Evolutionary conservation across 2,329 filamentous ascomycete species (phyloP).

Genomic region (Juglanconis oblonga): DNA sequence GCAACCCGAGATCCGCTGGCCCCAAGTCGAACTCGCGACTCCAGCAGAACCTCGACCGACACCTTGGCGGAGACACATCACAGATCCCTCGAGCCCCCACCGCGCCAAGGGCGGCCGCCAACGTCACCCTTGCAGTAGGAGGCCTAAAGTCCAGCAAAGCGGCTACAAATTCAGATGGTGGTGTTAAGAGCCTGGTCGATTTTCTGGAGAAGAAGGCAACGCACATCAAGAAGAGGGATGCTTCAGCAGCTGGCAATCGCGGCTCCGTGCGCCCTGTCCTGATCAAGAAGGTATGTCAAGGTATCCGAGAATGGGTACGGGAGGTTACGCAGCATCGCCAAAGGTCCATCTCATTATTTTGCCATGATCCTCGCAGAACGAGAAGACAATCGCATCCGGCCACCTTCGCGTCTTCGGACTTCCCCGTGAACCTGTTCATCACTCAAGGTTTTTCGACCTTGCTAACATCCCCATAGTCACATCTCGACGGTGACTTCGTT

Average conservation of each 20-base stretch:
- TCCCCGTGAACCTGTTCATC: conserved; percentile 33
- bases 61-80: conserved; percentile 31
- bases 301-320: conserved; percentile 42
- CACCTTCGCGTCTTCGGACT: conserved; percentile 32
- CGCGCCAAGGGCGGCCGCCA: conserved; percentile 23
- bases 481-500: conserved; percentile 65
- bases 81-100: conserved; percentile 22
- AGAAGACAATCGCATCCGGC: conserved; percentile 34
- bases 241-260: conserved; percentile 32
- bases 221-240: conserved; percentile 10
- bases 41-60: conserved; percentile 22
- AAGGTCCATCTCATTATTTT: conserved; percentile 38
- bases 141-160: conserved; percentile 70
- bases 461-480: conserved; percentile 70
- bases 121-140: conserved; percentile 46
- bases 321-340: conserved; percentile 36
- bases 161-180: conserved; percentile 62
- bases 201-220: conserved; percentile 70
- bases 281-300: conserved; percentile 74
- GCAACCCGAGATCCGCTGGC: conserved; percentile 16
- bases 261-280: conserved; percentile 56
- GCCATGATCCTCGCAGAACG: conserved; percentile 36
- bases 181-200: conserved; percentile 59
- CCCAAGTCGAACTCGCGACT: conserved; percentile 19
- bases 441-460: conserved; percentile 46